Conservation (phyloP, 2,329 filamentous ascomycete species). For the Lecanosticta acicola region DNA sequence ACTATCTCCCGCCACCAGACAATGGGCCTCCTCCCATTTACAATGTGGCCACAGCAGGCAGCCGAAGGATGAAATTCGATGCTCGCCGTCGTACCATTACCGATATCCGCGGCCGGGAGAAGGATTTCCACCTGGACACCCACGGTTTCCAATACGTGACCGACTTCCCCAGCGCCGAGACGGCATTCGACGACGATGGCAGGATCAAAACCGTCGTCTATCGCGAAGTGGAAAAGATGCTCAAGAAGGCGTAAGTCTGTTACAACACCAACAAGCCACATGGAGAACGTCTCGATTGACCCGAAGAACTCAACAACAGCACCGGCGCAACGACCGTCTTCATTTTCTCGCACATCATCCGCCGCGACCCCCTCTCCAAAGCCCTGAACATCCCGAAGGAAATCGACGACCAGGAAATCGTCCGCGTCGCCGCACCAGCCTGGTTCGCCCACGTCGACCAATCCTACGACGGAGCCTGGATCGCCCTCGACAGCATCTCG, state of each 20-base stretch:
- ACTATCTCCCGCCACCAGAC: background rate
- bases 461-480: conserved; percentile 9
- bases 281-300: background rate
- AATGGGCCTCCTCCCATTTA: background rate
- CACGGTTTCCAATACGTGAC: conserved; percentile 11
- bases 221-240: background rate
- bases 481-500: background rate
- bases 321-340: conserved; percentile 6
- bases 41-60: background rate
- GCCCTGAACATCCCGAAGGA: conserved; percentile 2
- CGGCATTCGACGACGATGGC: conserved; percentile 2
- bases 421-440: conserved; percentile 1
- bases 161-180: background rate
- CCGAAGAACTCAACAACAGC: background rate
- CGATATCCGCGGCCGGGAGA: conserved; percentile 6
- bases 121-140: conserved; percentile 4
- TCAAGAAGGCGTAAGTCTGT: conserved; percentile 5
- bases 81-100: background rate
- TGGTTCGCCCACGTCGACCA: conserved; percentile 10
- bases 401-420: background rate
- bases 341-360: conserved; percentile 2
- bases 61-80: background rate
- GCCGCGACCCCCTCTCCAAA: background rate
- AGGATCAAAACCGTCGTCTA: conserved; percentile 1
- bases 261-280: background rate